phyloP scores from a whole-genome alignment of 106 monocot species.

The Platanthera zijinensis region DNA sequence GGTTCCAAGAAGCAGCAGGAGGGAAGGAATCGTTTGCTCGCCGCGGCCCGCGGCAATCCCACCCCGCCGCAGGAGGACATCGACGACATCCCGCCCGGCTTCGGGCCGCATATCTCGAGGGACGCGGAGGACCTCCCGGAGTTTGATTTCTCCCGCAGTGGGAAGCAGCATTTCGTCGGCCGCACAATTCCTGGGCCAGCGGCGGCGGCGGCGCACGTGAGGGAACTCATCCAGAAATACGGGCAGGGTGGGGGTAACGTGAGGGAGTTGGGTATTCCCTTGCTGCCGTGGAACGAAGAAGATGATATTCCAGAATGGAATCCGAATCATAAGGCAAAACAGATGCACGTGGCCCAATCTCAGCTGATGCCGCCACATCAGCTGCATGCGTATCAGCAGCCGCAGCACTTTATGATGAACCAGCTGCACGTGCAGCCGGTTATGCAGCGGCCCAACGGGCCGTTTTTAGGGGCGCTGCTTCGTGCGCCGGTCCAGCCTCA shows the following conservation, averaged over 20 bases:
- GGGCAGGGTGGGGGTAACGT: slow-evolving; percentile 25
- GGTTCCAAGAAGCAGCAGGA: slow-evolving; percentile 34
- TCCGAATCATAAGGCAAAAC: slow-evolving; percentile 26
- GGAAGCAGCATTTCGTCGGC: neutral
- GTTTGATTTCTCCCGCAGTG: slow-evolving; percentile 45
- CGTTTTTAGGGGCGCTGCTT: slow-evolving; percentile 2
- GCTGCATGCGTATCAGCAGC: slow-evolving; percentile 16
- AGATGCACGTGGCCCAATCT: neutral
- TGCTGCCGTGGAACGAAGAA: slow-evolving; percentile 36
- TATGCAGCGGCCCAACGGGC: neutral
- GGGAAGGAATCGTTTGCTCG: slow-evolving; percentile 4
- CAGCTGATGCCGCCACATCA: slow-evolving; percentile 9
- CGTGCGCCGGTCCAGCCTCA: slow-evolving; percentile 17
- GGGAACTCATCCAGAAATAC: slow-evolving; percentile 68
- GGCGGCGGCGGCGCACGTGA: slow-evolving; percentile 26
- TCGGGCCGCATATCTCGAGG: slow-evolving; percentile 44
- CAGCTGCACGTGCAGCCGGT: slow-evolving; percentile 13
- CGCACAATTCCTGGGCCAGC: neutral
- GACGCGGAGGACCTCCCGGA: slow-evolving; percentile 89
- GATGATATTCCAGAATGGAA: slow-evolving; percentile 75
- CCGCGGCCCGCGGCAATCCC: neutral
- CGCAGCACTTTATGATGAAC: slow-evolving; percentile 2
- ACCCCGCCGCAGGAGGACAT: slow-evolving; percentile 11
- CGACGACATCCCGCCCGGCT: slow-evolving; percentile 84
- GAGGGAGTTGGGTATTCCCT: slow-evolving; percentile 5